Conservation (phyloP, 1,284 basidiomycete species). For the Cutaneotrichosporon dermatis region DNA sequence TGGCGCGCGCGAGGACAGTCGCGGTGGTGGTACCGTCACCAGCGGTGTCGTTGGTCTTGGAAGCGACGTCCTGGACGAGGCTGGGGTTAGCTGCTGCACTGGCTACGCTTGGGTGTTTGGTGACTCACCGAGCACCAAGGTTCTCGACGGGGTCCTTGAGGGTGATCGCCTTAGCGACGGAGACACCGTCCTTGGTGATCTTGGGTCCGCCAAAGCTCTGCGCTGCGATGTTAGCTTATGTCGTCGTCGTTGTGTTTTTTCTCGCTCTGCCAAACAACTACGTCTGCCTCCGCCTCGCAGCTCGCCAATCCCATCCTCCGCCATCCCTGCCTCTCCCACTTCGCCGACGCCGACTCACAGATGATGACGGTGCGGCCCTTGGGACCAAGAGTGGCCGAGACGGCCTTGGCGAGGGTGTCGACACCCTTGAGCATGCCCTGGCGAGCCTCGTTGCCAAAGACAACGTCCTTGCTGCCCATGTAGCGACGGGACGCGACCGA, state of each 20-base stretch:
- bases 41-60: constrained; percentile 94
- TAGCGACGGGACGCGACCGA: constrained; percentile 42
- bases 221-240: constrained; percentile 25
- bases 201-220: constrained; percentile 96
- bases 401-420: constrained; percentile 91
- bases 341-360: constrained; percentile 52
- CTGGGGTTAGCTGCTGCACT: constrained; percentile 48
- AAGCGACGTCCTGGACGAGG: constrained; percentile 90
- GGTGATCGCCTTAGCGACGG: constrained; percentile 90
- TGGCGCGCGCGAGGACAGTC: constrained; percentile 92
- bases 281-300: too few species aligned
- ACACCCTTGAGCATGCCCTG: constrained; percentile 93
- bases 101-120: background rate
- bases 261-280: too few species aligned
- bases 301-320: background rate
- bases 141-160: constrained; percentile 99
- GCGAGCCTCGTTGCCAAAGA: constrained; percentile 93
- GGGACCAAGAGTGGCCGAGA: constrained; percentile 90
- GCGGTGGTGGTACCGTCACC: constrained; percentile 98
- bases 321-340: background rate
- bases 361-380: constrained; percentile 99
- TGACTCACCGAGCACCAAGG: constrained; percentile 83
- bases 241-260: too few species aligned
- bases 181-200: constrained; percentile 98
- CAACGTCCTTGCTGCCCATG: constrained; percentile 86